Evolutionary conservation across 1,284 basidiomycete genomes (phyloP).

Genomic region (Boletus sp.): DNA sequence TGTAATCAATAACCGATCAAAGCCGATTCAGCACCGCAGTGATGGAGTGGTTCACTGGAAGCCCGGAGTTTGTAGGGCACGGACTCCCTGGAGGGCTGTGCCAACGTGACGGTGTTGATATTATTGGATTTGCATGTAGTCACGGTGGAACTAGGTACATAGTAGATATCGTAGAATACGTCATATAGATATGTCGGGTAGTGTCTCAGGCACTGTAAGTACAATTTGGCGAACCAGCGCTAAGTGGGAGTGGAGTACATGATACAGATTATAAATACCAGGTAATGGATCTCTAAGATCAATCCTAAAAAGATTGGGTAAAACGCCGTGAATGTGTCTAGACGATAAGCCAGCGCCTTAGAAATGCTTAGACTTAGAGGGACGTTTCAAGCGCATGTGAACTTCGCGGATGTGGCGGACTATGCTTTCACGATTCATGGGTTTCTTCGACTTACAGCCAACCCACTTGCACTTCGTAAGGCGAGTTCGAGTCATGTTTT

Average conservation of each 20-base stretch:
- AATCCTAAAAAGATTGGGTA: too few relatives aligned
- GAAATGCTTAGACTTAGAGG: background rate
- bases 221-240: background rate
- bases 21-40: constrained; percentile 21
- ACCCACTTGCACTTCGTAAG: constrained; percentile 17
- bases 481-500: background rate
- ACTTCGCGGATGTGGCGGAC: constrained; percentile 22
- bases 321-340: too few relatives aligned
- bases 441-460: constrained; percentile 9
- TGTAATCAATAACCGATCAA: constrained; percentile 21
- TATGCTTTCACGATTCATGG: constrained; percentile 26
- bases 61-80: background rate
- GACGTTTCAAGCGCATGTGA: constrained; percentile 18
- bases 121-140: background rate
- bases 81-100: background rate
- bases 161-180: background rate
- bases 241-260: background rate
- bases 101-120: constrained; percentile 1
- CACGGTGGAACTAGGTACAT: too few relatives aligned
- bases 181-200: too few relatives aligned
- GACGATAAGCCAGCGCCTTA: background rate
- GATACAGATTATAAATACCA: background rate
- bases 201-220: too few relatives aligned
- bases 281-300: too few relatives aligned
- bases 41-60: constrained; percentile 3